Conservation (phyloP, 1,284 basidiomycete genomes). For the Austroboletus olivaceoglutinosus region DNA sequence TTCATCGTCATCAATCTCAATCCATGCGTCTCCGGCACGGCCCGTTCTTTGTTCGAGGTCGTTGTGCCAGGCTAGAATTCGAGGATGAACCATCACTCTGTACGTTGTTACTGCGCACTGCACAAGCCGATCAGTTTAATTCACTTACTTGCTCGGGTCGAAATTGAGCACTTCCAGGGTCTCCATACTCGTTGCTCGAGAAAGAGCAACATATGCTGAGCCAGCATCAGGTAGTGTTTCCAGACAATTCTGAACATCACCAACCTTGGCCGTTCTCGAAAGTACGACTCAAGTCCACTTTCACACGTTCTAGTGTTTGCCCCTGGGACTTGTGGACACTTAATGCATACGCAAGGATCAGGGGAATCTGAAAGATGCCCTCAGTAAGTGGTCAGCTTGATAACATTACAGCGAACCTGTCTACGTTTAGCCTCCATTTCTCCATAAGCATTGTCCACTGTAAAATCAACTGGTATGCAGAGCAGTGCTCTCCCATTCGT, state of each 20-base stretch:
- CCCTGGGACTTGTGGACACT: slow-evolving; percentile 88
- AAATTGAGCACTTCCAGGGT: slow-evolving; percentile 85
- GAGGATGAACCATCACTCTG: slow-evolving; percentile 51
- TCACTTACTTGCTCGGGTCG: slow-evolving; percentile 62
- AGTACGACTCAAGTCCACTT: slow-evolving; percentile 59
- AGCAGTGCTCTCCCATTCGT: slow-evolving; percentile 43
- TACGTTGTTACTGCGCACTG: neutral
- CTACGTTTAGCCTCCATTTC: slow-evolving; percentile 50
- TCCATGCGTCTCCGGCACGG: slow-evolving; percentile 13
- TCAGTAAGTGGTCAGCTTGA: slow-evolving; percentile 1
- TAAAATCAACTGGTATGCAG: slow-evolving; percentile 55
- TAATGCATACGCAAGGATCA: slow-evolving; percentile 80
- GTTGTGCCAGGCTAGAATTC: slow-evolving; percentile 33
- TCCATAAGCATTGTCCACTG: slow-evolving; percentile 53
- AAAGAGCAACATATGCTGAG: slow-evolving; percentile 89
- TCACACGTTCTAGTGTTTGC: slow-evolving; percentile 77
- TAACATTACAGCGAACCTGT: slow-evolving; percentile 40
- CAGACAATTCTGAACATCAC: slow-evolving; percentile 1
- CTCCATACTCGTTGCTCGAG: slow-evolving; percentile 83
- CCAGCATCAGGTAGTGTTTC: slow-evolving; percentile 8
- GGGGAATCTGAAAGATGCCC: slow-evolving; percentile 53
- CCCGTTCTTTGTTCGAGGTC: slow-evolving; percentile 24
- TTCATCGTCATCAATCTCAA: slow-evolving; percentile 19
- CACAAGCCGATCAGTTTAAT: neutral
- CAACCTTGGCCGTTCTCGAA: slow-evolving; percentile 83